Percentiles rank a stretch among this genome's conserved stretches.
phyloP scores from a whole-genome alignment of 1,284 basidiomycete species.

The Porogramme epimiltina region DNA sequence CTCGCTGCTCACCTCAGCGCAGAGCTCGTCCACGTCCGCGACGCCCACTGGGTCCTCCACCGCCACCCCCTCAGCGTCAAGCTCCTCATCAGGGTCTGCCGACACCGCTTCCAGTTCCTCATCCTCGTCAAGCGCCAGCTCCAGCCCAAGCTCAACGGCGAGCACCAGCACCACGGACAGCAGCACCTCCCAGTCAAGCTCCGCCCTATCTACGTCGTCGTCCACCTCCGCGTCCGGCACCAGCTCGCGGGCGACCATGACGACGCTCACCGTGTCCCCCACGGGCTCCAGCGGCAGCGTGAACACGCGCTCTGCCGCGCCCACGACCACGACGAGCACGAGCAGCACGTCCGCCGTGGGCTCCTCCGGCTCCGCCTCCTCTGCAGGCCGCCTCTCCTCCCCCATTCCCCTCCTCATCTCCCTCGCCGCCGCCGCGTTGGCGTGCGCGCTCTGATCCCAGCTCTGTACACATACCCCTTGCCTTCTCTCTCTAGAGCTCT shows the following conservation, averaged over 20 bases:
- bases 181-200: neutral
- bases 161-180: neutral
- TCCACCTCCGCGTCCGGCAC: neutral
- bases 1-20: constrained; percentile 18
- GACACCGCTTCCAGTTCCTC: neutral
- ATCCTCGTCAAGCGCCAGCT: neutral
- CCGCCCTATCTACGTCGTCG: neutral
- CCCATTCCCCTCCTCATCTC: constrained; percentile 5
- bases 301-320: no score
- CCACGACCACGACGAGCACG: no score
- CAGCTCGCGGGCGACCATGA: neutral
- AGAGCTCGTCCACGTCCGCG: neutral
- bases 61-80: neutral
- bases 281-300: no score
- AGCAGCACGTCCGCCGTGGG: no score
- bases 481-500: no score
- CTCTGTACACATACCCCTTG: no score
- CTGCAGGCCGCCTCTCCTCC: neutral
- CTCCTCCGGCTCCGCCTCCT: no score
- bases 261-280: constrained; percentile 1
- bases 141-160: neutral
- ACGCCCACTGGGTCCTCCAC: neutral
- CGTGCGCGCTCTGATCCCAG: neutral
- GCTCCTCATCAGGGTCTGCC: neutral
- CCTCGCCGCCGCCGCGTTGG: neutral